A percentile compares a stretch with the other conserved stretches of the same genome.
These are phyloP conservation scores for Rheum nobile DNA, from an alignment of 148 eudicot species.

Conservation along the genomic window DNA sequence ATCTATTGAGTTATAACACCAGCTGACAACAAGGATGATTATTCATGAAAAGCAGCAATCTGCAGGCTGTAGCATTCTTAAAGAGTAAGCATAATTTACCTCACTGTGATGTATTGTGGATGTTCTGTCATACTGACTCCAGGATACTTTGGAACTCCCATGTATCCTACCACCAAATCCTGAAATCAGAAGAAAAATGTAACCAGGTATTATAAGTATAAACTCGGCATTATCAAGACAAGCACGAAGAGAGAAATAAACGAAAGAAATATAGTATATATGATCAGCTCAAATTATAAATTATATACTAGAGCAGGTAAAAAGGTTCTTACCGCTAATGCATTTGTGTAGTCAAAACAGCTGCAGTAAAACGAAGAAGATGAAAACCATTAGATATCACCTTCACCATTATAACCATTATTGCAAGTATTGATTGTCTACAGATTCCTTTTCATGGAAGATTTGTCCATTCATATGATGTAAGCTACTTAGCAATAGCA, in stretches of 20 bases:
- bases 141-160: constrained; percentile 95
- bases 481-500: background rate
- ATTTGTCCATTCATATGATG: background rate
- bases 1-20: background rate
- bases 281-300: background rate
- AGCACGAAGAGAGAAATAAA: background rate
- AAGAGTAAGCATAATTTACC: constrained; percentile 28
- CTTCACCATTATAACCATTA: background rate
- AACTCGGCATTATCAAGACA: background rate
- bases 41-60: background rate
- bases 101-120: constrained; percentile 93
- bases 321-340: constrained; percentile 62
- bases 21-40: background rate
- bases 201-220: background rate
- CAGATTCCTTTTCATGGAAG: background rate
- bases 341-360: constrained; percentile 98
- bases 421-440: background rate
- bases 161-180: constrained; percentile 98
- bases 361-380: constrained; percentile 31
- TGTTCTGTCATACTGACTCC: constrained; percentile 94
- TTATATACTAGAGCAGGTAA: background rate
- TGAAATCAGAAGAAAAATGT: constrained; percentile 19
- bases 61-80: background rate
- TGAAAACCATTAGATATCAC: background rate
- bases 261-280: background rate